phyloP scores from a whole-genome alignment of 345 rosid species.

The Camelina laxa region DNA sequence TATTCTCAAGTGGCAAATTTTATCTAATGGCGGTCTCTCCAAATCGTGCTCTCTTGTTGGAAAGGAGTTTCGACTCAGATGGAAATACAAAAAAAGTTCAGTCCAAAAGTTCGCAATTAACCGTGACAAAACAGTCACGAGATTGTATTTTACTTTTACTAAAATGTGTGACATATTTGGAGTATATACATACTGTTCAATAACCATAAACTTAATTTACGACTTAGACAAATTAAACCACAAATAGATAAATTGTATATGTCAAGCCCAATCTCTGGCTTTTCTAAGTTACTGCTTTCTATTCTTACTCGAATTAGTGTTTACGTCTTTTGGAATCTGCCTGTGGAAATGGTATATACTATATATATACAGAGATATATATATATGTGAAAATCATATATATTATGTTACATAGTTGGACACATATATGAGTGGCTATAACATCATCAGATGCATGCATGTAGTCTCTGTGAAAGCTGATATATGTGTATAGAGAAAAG shows the following conservation, averaged over 20 bases:
- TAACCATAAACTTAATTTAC: not conserved
- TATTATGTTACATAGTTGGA: not conserved
- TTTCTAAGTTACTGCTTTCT: slow-evolving; percentile 27
- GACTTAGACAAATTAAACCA: slow-evolving; percentile 8
- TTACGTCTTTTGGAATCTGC: slow-evolving; percentile 37
- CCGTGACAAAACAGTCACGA: not conserved
- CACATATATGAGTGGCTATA: slow-evolving; percentile 6
- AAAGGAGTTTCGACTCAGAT: too few species aligned
- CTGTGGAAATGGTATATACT: slow-evolving; percentile 18
- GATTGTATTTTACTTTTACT: not conserved
- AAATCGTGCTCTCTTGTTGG: not conserved
- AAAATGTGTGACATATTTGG: not conserved
- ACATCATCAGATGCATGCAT: slow-evolving; percentile 32
- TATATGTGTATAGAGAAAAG: slow-evolving; percentile 11
- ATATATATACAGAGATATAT: slow-evolving; percentile 21
- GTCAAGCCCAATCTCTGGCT: slow-evolving; percentile 33
- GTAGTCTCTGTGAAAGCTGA: slow-evolving; percentile 28
- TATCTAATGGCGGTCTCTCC: not conserved
- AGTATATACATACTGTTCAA: not conserved
- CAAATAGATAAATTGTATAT: slow-evolving; percentile 21
- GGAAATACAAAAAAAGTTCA: too few species aligned
- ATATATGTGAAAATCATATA: not conserved
- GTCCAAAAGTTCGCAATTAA: not conserved
- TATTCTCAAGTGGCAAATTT: not conserved
- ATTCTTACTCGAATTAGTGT: slow-evolving; percentile 29